Evolutionary conservation across 2,329 filamentous ascomycete species (phyloP).

Genomic region (Thyridium curvatum): DNA sequence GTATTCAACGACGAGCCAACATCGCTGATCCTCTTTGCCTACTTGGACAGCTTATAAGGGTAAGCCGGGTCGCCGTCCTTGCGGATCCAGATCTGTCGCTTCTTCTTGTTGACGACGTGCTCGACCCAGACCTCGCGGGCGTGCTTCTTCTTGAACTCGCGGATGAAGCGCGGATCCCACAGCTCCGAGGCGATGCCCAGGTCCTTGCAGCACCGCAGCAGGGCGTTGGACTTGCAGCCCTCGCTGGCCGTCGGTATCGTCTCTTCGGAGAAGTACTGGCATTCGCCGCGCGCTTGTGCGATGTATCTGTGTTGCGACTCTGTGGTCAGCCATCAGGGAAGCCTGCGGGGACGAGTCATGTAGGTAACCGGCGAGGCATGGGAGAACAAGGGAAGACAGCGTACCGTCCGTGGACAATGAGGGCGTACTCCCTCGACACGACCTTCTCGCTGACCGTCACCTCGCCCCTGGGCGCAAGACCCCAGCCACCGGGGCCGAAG

Average conservation of each 20-base stretch:
- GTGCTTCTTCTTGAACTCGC: conserved; percentile 68
- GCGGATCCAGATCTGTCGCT: conserved; percentile 77
- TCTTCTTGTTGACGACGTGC: conserved; percentile 80
- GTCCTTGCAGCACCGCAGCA: conserved; percentile 98
- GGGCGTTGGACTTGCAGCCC: conserved; percentile 93
- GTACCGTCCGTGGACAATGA: conserved; percentile 84
- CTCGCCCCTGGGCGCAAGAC: conserved; percentile 80
- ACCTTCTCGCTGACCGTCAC: conserved; percentile 76
- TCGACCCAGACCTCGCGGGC: conserved; percentile 85
- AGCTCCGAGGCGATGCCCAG: conserved; percentile 89
- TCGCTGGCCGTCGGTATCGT: conserved; percentile 91
- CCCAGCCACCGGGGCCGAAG: conserved; percentile 95
- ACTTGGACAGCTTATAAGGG: conserved; percentile 40
- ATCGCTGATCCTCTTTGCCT: background rate
- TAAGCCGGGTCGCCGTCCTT: conserved; percentile 72
- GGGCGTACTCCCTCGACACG: conserved; percentile 85
- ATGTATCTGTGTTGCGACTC: conserved; percentile 59
- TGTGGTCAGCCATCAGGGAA: background rate
- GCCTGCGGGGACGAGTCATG: background rate
- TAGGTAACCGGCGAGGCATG: background rate
- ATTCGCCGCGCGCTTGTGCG: conserved; percentile 87
- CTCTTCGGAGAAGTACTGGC: conserved; percentile 85
- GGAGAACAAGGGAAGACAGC: conserved; percentile 8
- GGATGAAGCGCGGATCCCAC: conserved; percentile 91
- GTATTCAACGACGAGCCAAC: background rate